Conservation (phyloP, 768 basidiomycete genomes). For the Psilocybe cyanescens region DNA sequence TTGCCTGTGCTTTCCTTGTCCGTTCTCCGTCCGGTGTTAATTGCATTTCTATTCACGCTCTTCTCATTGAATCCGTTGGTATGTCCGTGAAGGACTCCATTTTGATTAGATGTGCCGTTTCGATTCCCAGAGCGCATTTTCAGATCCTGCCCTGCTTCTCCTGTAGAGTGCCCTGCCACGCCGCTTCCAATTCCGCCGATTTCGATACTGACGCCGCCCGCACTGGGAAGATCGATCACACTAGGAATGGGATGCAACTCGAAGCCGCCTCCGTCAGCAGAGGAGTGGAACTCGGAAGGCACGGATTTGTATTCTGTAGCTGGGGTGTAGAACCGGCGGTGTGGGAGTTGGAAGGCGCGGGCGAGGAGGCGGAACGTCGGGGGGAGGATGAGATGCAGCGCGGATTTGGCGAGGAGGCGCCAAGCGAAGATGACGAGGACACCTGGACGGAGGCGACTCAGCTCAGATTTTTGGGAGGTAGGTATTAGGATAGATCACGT, state of each 20-base stretch:
- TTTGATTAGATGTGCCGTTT: constrained; percentile 13
- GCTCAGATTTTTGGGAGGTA: constrained; percentile 1
- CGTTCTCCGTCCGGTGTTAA: constrained; percentile 19
- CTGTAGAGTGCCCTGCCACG: constrained; percentile 26
- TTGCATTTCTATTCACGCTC: constrained; percentile 18
- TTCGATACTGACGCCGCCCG: constrained; percentile 47
- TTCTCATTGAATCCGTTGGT: constrained; percentile 16
- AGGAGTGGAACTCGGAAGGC: constrained; percentile 53
- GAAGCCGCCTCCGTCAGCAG: constrained; percentile 37
- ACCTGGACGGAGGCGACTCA: constrained; percentile 42
- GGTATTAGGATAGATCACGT: constrained; percentile 15
- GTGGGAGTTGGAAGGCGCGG: constrained; percentile 71
- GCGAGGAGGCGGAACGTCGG: constrained; percentile 82
- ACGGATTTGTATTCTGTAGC: constrained; percentile 86
- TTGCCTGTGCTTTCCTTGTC: constrained; percentile 39
- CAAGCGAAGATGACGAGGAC: constrained; percentile 82
- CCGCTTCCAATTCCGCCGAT: constrained; percentile 48
- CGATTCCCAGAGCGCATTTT: constrained; percentile 52
- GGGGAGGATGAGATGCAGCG: constrained; percentile 76
- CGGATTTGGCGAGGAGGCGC: constrained; percentile 85
- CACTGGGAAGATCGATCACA: constrained; percentile 76
- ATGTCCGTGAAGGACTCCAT: background rate
- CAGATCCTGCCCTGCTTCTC: constrained; percentile 47
- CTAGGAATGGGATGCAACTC: constrained; percentile 78
- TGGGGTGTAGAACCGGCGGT: constrained; percentile 86